Conservation (phyloP, 2,329 filamentous ascomycete species). For the Biscogniauxia sp. region DNA sequence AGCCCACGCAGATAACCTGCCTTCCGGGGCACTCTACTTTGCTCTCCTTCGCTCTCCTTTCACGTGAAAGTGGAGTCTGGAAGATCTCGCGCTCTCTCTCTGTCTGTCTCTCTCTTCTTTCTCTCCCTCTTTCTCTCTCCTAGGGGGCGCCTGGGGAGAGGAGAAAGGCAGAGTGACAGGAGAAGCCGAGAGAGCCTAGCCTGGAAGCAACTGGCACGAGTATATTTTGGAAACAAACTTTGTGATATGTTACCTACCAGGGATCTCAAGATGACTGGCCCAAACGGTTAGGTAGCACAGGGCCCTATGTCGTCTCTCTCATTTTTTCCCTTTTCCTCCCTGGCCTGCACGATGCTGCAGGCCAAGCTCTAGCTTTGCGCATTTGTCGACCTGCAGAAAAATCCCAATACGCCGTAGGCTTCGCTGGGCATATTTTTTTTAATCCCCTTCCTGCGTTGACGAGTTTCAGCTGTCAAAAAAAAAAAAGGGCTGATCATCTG, state of each 20-base stretch:
- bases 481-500: slow-evolving; percentile 19
- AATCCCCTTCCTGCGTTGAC: slow-evolving; percentile 16
- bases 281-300: slow-evolving; percentile 31
- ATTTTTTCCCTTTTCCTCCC: not conserved
- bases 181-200: not conserved
- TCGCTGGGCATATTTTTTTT: slow-evolving; percentile 15
- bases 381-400: slow-evolving; percentile 34
- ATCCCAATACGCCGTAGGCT: slow-evolving; percentile 13
- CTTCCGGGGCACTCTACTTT: too few species aligned
- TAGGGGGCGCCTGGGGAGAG: not conserved
- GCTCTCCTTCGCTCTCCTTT: too few species aligned
- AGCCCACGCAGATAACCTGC: not conserved
- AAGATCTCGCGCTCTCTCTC: too few species aligned
- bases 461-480: slow-evolving; percentile 22
- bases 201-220: not conserved
- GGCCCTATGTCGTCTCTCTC: slow-evolving; percentile 24
- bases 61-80: too few species aligned
- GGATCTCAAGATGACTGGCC: slow-evolving; percentile 16
- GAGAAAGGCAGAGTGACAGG: not conserved
- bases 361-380: slow-evolving; percentile 30
- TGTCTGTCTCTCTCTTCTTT: not conserved
- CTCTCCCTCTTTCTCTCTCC: not conserved
- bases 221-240: slow-evolving; percentile 18
- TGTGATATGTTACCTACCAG: slow-evolving; percentile 23
- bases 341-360: slow-evolving; percentile 32